Evolutionary conservation across 2,329 filamentous ascomycete genomes (phyloP), one percentile per base, ranked within the genome.

Genomic region (Bipolaris victoriae): DNA sequence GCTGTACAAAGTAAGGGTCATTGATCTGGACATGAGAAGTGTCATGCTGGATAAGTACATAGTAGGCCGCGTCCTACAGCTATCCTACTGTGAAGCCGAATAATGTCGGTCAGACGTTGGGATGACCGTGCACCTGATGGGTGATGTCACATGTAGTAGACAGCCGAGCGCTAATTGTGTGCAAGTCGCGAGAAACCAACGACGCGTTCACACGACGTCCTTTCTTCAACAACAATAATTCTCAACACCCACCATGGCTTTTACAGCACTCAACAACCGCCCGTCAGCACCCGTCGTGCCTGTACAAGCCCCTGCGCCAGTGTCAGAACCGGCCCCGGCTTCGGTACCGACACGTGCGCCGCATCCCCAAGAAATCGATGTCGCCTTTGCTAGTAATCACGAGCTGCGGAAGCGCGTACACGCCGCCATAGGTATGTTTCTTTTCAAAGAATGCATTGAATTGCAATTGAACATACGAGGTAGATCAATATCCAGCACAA

Each of bases 401-500:
- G 71, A 74, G 40, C 61, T 77, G 62, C 71, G 74, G 26, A 76
- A 76, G 62, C 65, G 74, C 49, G 74, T 77, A 4, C 71, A 76
- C 44, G 72, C 68, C 24, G 74, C 73, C 39, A 75, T 77, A 52
- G 72, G 74, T 74, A 62, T 49, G 66, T 36, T 18, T 45, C n/a
- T 33, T 6, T 18, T n/a, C 11, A 20, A 15, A 10, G 7, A 0
- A 7, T 7, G 18, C 7, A 39, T 11, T 6, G 10, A 1, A 15
- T 15, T 20, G 15, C 7, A 35, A 35, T n/a, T 3, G 22, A 26
- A 48, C 31, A 41, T 52, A 47, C 7, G 55, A 5, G 37, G n/a
- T 24, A 75, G 73, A 75, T 48, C 65, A 76, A 35, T 62, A 72
- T 46, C 72, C 74, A 1, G 62, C 67, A 2, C 72, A 74, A 44